Evolutionary conservation across 108 stramenopile genomes (phyloP).

Genomic region (Pseudonitzschia pungens): DNA sequence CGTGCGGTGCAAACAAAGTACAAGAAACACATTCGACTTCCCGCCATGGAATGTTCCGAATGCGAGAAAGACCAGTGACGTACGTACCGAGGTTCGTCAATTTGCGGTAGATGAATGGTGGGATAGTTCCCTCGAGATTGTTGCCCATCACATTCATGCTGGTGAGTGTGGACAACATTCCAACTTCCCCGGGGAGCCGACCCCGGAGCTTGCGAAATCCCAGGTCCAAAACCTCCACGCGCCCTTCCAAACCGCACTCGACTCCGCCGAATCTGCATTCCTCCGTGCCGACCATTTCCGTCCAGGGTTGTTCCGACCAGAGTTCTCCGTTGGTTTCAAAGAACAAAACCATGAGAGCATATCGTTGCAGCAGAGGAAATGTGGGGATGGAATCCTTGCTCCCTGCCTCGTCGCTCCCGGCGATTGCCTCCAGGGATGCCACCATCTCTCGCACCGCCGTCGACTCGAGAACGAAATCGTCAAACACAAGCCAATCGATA

Average conservation of each 20-base stretch:
- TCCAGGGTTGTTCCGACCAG: conserved; percentile 20
- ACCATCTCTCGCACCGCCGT: not conserved
- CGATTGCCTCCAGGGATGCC: too few relatives aligned
- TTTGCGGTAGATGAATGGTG: conserved; percentile 5
- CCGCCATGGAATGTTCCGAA: too few relatives aligned
- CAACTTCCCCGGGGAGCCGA: conserved; percentile 28
- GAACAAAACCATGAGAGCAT: conserved; percentile 27
- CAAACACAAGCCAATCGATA: conserved; percentile 29
- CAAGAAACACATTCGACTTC: too few relatives aligned
- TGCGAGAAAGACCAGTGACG: too few relatives aligned
- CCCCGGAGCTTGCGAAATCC: conserved; percentile 16
- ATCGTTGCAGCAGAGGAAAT: conserved; percentile 17
- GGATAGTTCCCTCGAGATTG: conserved; percentile 29
- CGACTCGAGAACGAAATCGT: conserved; percentile 15
- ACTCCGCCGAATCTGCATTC: conserved; percentile 19
- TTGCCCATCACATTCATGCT: conserved; percentile 18
- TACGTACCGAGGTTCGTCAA: conserved; percentile 26
- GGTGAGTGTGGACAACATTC: conserved; percentile 23
- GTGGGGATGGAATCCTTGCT: not conserved
- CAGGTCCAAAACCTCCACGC: conserved; percentile 9
- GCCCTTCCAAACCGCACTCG: conserved; percentile 9
- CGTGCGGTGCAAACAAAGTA: too few relatives aligned
- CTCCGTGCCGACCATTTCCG: not conserved
- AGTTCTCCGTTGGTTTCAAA: conserved; percentile 21
- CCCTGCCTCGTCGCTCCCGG: not conserved